A percentile compares a stretch with the other conserved stretches of the same genome.
These are phyloP conservation scores for Phytophthora lateralis DNA, from an alignment of 352 stramenopile genomes.

Conservation along the genomic window DNA sequence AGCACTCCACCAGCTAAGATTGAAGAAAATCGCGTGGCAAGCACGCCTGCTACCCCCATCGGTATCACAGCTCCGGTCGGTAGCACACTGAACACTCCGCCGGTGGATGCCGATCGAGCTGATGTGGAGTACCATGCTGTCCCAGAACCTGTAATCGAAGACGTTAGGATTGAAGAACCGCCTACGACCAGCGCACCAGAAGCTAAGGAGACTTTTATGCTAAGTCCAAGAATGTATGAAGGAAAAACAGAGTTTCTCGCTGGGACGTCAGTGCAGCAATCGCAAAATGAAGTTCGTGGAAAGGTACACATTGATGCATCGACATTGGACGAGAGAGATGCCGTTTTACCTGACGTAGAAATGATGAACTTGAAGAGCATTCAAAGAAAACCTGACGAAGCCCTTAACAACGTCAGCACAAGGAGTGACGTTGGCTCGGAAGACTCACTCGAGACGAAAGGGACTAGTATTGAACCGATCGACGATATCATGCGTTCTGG, in stretches of 20 bases:
- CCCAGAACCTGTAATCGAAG: constrained; percentile 3
- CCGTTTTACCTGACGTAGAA: background rate
- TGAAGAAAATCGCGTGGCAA: constrained; percentile 22
- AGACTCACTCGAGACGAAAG: constrained; percentile 8
- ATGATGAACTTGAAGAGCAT: constrained; percentile 1
- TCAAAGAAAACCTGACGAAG: background rate
- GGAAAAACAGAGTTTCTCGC: background rate
- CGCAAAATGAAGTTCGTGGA: background rate
- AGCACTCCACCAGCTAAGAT: constrained; percentile 9
- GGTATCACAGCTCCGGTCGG: background rate
- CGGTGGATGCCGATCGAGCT: constrained; percentile 1
- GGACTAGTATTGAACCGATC: background rate
- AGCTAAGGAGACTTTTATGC: background rate
- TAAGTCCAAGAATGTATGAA: constrained; percentile 1
- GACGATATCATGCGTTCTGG: constrained; percentile 1
- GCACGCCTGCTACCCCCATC: background rate
- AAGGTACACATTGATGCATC: background rate
- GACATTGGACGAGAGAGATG: background rate
- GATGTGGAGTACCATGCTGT: constrained; percentile 5
- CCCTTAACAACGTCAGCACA: background rate
- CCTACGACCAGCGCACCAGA: constrained; percentile 3
- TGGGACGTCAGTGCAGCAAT: constrained; percentile 1
- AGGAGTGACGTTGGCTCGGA: background rate
- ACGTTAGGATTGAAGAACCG: background rate
- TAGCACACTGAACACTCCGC: background rate